phyloP scores from a whole-genome alignment of 169 alveolate genomes.

The Plasmodium fragile region DNA sequence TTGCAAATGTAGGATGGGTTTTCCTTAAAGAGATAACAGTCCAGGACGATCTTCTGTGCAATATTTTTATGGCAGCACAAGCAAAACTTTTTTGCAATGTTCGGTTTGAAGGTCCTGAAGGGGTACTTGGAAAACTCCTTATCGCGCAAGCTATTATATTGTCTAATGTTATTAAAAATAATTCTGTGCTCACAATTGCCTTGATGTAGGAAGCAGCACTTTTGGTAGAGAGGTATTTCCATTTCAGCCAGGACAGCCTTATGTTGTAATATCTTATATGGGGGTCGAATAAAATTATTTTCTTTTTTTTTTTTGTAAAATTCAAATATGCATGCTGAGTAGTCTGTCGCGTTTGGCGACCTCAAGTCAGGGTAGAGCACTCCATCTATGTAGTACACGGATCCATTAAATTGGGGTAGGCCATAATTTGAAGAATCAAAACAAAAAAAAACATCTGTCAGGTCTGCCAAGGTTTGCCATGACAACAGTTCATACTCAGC shows the following conservation, averaged over 20 bases:
- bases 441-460: slow-evolving; percentile 86
- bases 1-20: slow-evolving; percentile 87
- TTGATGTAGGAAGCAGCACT: slow-evolving; percentile 86
- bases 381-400: slow-evolving; percentile 88
- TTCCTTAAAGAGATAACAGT: slow-evolving; percentile 84
- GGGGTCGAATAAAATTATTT: slow-evolving; percentile 77
- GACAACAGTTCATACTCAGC: slow-evolving; percentile 87
- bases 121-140: slow-evolving; percentile 84
- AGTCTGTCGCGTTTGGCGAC: slow-evolving; percentile 78
- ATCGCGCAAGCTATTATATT: slow-evolving; percentile 52
- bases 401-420: slow-evolving; percentile 79
- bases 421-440: slow-evolving; percentile 80
- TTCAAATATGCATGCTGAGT: slow-evolving; percentile 42
- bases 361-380: slow-evolving; percentile 86
- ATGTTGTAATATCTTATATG: slow-evolving; percentile 78
- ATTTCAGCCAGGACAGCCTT: slow-evolving; percentile 81
- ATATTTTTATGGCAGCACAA: slow-evolving; percentile 83
- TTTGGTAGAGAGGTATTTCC: slow-evolving; percentile 82
- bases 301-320: slow-evolving; percentile 39
- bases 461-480: slow-evolving; percentile 84
- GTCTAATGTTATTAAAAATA: slow-evolving; percentile 83
- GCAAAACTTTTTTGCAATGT: slow-evolving; percentile 79
- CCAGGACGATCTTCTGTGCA: slow-evolving; percentile 82
- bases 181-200: slow-evolving; percentile 91
- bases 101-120: slow-evolving; percentile 83